A percentile compares a stretch with the other conserved stretches of the same genome.
These are phyloP conservation scores for Adansonia grandidieri DNA, from an alignment of 441 rosid species.

Conservation along the genomic window DNA sequence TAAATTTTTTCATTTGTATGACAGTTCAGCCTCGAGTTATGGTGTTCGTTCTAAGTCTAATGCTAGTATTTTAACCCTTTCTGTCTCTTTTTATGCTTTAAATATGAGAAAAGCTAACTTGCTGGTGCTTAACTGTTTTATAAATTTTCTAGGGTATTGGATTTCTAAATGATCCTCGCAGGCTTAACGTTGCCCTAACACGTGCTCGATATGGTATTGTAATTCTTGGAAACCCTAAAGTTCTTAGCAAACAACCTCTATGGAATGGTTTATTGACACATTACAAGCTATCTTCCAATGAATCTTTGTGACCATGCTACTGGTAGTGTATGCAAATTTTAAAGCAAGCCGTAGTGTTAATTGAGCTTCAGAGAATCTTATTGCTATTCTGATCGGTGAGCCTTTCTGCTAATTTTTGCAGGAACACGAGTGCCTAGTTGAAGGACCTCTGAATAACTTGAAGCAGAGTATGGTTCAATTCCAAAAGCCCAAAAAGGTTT, in stretches of 20 bases:
- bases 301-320: constrained; percentile 10
- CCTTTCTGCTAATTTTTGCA: constrained; percentile 29
- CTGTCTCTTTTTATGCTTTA: background rate
- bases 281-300: constrained; percentile 69
- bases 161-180: constrained; percentile 97
- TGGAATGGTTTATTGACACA: constrained; percentile 98
- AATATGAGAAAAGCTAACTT: background rate
- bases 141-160: constrained; percentile 84
- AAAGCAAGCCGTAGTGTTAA: background rate
- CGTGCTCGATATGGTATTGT: constrained; percentile 99
- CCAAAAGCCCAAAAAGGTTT: constrained; percentile 74
- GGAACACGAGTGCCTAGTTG: constrained; percentile 97
- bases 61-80: background rate
- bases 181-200: constrained; percentile 98
- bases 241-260: constrained; percentile 93
- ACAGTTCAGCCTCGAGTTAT: background rate
- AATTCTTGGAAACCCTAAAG: constrained; percentile 96
- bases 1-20: background rate
- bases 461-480: constrained; percentile 99
- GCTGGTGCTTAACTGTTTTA: constrained; percentile 26
- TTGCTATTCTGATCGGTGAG: background rate
- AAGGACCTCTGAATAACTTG: constrained; percentile 94
- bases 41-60: background rate
- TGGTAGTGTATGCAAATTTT: constrained; percentile 14
- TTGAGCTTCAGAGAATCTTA: background rate